Evolutionary conservation across 2,329 filamentous ascomycete species (phyloP).

Genomic region (Colletotrichum kahawae): DNA sequence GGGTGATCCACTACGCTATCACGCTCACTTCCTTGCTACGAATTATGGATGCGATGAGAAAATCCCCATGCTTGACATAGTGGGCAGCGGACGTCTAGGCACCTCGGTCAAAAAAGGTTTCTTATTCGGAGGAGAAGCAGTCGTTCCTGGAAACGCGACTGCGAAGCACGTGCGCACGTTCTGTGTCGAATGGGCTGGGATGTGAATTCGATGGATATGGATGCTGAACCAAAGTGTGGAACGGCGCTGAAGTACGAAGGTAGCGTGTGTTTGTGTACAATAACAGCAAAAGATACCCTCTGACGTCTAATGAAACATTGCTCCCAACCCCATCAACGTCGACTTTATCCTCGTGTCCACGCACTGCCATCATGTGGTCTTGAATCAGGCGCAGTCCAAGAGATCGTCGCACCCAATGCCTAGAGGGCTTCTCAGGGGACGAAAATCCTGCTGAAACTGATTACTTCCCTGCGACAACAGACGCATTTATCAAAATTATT

Average conservation of each 20-base stretch:
- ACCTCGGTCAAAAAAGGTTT: conserved; percentile 98
- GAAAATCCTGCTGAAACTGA: conserved; percentile 89
- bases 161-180: conserved; percentile 69
- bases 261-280: neutral
- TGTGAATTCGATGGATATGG: conserved; percentile 55
- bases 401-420: neutral
- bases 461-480: conserved; percentile 87
- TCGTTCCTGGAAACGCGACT: conserved; percentile 31
- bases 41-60: conserved; percentile 87
- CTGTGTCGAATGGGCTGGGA: conserved; percentile 91
- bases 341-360: neutral
- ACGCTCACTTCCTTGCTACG: conserved; percentile 92
- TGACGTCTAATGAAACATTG: neutral
- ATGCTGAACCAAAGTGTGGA: neutral
- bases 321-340: neutral
- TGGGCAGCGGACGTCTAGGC: conserved; percentile 84
- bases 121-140: conserved; percentile 75
- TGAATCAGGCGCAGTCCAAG: neutral
- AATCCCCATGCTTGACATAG: conserved; percentile 82
- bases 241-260: neutral
- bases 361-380: neutral
- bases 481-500: conserved; percentile 98
- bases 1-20: conserved; percentile 91
- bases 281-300: neutral
- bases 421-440: conserved; percentile 61